Conservation (phyloP, 2,329 filamentous ascomycete species). For the Ceratocystis alfenasii region DNA sequence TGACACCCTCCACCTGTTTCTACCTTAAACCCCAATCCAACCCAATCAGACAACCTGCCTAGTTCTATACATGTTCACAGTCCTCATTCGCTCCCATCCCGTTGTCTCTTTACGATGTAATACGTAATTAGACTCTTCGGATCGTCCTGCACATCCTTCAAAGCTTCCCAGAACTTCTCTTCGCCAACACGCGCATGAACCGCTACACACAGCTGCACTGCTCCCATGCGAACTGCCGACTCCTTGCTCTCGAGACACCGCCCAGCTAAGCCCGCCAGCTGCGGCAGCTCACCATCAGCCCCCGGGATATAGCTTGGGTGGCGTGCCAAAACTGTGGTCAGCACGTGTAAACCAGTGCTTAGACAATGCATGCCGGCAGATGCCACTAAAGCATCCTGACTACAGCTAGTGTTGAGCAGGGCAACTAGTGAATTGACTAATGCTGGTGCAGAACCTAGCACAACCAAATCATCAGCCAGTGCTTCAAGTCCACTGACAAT, state of each 20-base stretch:
- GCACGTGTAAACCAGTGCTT: conserved; percentile 52
- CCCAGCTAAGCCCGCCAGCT: conserved; percentile 40
- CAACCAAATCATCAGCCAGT: conserved; percentile 58
- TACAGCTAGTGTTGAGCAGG: conserved; percentile 32
- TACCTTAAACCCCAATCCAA: not conserved
- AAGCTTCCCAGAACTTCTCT: conserved; percentile 52
- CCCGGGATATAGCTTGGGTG: conserved; percentile 36
- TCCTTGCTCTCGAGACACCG: conserved; percentile 49
- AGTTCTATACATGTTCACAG: not conserved
- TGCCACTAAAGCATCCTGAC: conserved; percentile 30
- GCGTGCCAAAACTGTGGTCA: conserved; percentile 47
- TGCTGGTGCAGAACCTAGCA: conserved; percentile 50
- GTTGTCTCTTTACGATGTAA: conserved; percentile 61
- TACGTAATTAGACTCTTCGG: conserved; percentile 68
- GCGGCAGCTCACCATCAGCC: conserved; percentile 38
- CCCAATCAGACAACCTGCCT: not conserved
- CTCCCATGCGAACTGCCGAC: conserved; percentile 57
- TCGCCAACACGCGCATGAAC: conserved; percentile 53
- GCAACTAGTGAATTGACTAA: conserved; percentile 44
- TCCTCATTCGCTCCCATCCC: conserved; percentile 32
- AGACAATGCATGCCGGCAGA: conserved; percentile 40
- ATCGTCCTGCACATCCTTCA: conserved; percentile 55
- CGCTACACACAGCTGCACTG: conserved; percentile 67
- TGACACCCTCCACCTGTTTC: not conserved
- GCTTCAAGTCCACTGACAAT: conserved; percentile 64